These are phyloP conservation scores for Protostelium mycophagum DNA, from an alignment of 78 protist genomes.

Conservation along the genomic window DNA sequence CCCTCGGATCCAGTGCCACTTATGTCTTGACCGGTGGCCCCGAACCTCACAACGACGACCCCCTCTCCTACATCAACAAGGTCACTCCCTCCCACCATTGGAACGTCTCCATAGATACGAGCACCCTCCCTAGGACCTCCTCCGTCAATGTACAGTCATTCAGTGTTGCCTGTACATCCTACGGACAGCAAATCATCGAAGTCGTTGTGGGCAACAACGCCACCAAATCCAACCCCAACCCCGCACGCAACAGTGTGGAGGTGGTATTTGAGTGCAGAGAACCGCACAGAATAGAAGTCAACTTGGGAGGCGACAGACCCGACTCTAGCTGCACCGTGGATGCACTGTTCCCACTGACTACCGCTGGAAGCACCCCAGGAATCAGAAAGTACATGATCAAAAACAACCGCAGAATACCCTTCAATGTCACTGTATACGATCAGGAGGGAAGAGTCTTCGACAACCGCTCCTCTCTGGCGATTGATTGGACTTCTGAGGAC, in stretches of 20 bases:
- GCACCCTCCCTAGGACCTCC: background rate
- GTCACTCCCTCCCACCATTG: background rate
- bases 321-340: background rate
- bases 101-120: background rate
- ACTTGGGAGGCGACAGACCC: background rate
- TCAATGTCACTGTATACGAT: slow-evolving; percentile 16
- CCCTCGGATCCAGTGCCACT: background rate
- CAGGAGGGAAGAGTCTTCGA: slow-evolving; percentile 21
- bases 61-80: background rate
- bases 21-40: background rate
- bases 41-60: background rate
- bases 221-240: background rate
- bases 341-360: background rate
- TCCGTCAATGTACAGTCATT: background rate
- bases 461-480: slow-evolving; percentile 28
- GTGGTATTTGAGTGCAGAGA: background rate
- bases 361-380: background rate
- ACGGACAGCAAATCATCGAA: background rate
- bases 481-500: slow-evolving; percentile 25
- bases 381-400: slow-evolving; percentile 11
- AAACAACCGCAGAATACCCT: slow-evolving; percentile 38
- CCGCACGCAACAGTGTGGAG: background rate
- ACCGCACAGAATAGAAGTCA: background rate
- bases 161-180: background rate
- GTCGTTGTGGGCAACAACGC: background rate